Conservation (phyloP, 768 basidiomycete species). For the Floccularia luteovirens region DNA sequence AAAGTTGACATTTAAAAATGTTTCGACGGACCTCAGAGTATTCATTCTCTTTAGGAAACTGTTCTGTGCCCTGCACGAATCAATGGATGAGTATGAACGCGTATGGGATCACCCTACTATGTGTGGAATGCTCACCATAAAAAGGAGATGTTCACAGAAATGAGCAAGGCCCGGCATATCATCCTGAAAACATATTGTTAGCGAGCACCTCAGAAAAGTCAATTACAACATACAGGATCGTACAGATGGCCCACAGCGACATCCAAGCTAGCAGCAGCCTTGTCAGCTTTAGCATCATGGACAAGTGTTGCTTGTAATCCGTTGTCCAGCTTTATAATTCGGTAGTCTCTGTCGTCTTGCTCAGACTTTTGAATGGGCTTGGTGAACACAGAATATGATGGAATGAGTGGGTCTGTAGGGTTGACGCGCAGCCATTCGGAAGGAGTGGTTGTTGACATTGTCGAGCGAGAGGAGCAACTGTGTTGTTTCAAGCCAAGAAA, state of each 20-base stretch:
- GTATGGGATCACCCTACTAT: background rate
- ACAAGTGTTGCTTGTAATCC: constrained; percentile 83
- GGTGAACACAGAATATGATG: constrained; percentile 47
- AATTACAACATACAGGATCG: constrained; percentile 66
- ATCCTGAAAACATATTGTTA: constrained; percentile 31
- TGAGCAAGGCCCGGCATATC: constrained; percentile 93
- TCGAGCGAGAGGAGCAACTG: background rate
- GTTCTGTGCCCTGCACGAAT: constrained; percentile 60
- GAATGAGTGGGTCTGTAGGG: constrained; percentile 16
- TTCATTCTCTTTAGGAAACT: constrained; percentile 89
- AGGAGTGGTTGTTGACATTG: constrained; percentile 4
- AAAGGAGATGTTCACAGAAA: constrained; percentile 93
- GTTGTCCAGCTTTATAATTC: constrained; percentile 79
- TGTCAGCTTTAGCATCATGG: constrained; percentile 82
- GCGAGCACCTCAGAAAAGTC: background rate
- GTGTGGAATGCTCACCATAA: constrained; percentile 61
- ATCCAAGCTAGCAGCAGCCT: constrained; percentile 90
- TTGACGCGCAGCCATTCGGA: constrained; percentile 27
- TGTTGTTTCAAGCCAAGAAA: background rate
- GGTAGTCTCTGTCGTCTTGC: constrained; percentile 76
- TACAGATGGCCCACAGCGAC: constrained; percentile 91
- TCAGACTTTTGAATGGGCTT: constrained; percentile 61
- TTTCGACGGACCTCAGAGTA: constrained; percentile 64
- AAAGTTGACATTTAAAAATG: constrained; percentile 5
- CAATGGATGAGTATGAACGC: background rate